A percentile compares a stretch with the other conserved stretches of the same genome.
Evolutionary conservation across 148 eudicot species (phyloP).

Genomic region (Nyssa sinensis): DNA sequence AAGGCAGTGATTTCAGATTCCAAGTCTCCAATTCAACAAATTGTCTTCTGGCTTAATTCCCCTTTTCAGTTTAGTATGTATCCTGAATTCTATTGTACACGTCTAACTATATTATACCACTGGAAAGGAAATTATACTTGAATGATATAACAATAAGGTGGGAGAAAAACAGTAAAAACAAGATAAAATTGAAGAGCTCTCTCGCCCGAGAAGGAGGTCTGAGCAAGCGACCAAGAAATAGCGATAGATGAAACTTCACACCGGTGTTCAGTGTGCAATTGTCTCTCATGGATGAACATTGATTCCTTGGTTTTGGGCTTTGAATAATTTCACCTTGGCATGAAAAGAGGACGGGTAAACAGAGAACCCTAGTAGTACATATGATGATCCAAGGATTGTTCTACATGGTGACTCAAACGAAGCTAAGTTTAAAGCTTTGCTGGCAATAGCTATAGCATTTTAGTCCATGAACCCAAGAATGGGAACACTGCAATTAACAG

Average conservation of each 20-base stretch:
- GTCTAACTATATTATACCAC: background rate
- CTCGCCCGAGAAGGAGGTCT: background rate
- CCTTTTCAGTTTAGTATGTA: background rate
- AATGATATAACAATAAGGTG: background rate
- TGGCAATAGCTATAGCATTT: slow-evolving; percentile 22
- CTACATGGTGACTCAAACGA: background rate
- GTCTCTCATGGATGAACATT: background rate
- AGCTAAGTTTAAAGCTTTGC: background rate
- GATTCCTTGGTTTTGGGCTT: background rate
- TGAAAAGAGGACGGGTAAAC: background rate
- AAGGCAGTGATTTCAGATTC: too few species aligned
- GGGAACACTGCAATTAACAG: slow-evolving; percentile 69
- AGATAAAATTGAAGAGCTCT: background rate
- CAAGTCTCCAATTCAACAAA: background rate
- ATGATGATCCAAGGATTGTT: background rate
- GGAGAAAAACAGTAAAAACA: background rate
- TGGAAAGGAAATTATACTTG: background rate
- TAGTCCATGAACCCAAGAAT: slow-evolving; percentile 64
- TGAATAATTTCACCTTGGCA: background rate
- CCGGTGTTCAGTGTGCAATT: background rate
- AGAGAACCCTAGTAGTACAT: background rate
- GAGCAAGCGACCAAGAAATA: background rate
- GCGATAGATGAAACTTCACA: background rate
- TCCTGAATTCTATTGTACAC: background rate
- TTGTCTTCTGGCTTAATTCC: background rate